Evolutionary conservation across 768 basidiomycete species (phyloP).

Genomic region (Gloeostereum incarnatum): DNA sequence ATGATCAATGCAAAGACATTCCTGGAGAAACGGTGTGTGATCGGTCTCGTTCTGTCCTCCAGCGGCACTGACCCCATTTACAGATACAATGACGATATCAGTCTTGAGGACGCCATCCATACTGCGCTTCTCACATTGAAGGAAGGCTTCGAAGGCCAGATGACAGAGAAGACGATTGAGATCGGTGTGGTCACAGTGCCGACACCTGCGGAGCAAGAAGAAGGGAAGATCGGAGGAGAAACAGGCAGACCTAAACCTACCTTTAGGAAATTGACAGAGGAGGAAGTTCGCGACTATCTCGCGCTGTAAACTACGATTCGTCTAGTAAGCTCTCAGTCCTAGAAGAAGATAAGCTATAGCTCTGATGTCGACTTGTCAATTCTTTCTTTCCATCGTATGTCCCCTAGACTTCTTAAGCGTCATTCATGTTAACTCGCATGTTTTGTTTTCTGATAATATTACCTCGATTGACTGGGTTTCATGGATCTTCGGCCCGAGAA

Average conservation of each 20-base stretch:
- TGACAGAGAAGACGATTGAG: constrained; percentile 99
- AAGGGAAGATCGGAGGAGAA: constrained; percentile 58
- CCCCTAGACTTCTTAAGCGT: no score
- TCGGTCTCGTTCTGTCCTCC: constrained; percentile 9
- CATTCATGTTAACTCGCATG: no score
- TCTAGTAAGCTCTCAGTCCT: no score
- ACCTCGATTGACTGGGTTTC: no score
- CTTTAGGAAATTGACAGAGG: constrained; percentile 92
- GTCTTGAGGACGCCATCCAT: constrained; percentile 97
- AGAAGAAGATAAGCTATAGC: no score
- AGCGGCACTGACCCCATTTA: constrained; percentile 14
- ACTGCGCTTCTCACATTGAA: constrained; percentile 96
- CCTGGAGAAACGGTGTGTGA: constrained; percentile 87
- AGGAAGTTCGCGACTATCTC: constrained; percentile 95
- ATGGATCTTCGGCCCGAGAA: no score
- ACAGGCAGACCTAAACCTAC: constrained; percentile 73
- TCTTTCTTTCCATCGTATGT: no score
- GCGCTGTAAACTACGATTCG: constrained; percentile 57
- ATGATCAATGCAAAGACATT: constrained; percentile 99
- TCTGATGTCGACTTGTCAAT: no score
- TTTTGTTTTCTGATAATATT: no score
- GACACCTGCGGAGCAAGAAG: constrained; percentile 57
- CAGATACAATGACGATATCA: constrained; percentile 99
- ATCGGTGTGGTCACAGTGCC: constrained; percentile 94
- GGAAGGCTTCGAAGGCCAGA: constrained; percentile 99